phyloP scores from a whole-genome alignment of 371 early-diverging fungal genomes.

The Ecytonucleospora hepatopenaei region DNA sequence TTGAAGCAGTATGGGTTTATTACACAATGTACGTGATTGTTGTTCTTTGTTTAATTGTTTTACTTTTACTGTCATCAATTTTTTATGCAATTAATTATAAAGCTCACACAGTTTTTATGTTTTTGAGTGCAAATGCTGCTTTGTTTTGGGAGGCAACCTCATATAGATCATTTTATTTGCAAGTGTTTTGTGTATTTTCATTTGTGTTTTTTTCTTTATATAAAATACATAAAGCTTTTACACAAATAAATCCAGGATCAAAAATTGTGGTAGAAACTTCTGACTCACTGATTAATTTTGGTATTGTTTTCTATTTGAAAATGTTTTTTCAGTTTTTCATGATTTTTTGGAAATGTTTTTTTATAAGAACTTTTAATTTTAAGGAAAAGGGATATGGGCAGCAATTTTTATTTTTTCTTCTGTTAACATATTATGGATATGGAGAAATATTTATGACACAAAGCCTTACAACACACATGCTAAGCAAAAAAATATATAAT shows the following conservation, averaged over 20 bases:
- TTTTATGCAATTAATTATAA: background rate
- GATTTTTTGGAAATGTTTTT: background rate
- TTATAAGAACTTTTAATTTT: background rate
- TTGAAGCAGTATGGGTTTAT: background rate
- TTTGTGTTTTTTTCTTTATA: background rate
- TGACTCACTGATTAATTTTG: background rate
- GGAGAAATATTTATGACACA: background rate
- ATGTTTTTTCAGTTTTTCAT: background rate
- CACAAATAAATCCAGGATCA: background rate
- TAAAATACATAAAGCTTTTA: background rate
- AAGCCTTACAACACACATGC: background rate
- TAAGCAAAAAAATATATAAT: background rate
- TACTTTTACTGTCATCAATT: background rate
- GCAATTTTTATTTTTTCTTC: background rate
- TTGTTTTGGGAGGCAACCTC: constrained; percentile 2
- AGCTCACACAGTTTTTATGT: background rate
- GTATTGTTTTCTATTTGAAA: background rate
- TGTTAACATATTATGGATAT: background rate
- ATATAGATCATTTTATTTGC: background rate
- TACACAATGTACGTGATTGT: background rate
- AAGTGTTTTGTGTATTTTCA: background rate
- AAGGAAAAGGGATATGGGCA: background rate
- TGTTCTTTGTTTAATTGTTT: background rate
- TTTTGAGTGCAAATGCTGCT: background rate
- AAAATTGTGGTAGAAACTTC: background rate